Evolutionary conservation across 2,329 filamentous ascomycete species (phyloP), one percentile per base, ranked within the genome.

Genomic region (Lasiodiplodia theobromae): DNA sequence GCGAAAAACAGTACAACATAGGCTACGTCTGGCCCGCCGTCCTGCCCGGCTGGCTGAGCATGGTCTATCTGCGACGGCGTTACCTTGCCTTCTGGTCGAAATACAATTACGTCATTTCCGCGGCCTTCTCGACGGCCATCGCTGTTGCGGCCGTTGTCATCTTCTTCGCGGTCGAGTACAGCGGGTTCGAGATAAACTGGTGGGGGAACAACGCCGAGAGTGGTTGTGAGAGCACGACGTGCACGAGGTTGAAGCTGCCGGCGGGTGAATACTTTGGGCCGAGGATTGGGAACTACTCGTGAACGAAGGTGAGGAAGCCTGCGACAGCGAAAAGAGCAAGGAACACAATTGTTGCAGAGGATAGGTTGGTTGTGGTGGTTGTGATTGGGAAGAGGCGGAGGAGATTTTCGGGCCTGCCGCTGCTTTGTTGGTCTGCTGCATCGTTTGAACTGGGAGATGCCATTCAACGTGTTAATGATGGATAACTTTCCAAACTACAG

Each of bases 91-190:
- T 86, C 71, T 87, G 85, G 84, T 80, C 82, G 69, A 85, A 85
- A 77, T 93, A 92, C 81, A 93, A 93, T 81, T 93, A 93, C 77
- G 85, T 92, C 74, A 88, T 89, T 0, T 92, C 90, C 14, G 91
- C 91, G 0, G 91, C 88, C 1, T 81, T 93, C 47, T 91, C 93
- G 77, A 87, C 86, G 58, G 91, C 91, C 7, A 83, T 92, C 7
- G 87, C 89, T 14, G 77, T 92, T 25, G 86, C 85, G 47, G 90
- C 89, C 0, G 85, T 93, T 40, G 77, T 93, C 69, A 89, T 93
- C 68, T 92, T 93, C 82, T 87, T 92, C 72, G 85, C 88, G 0
- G 80, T 93, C 37, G 87, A 88, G 67, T 77, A 93, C 71, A 89
- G 89, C 1, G 81, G 83, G 44, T 49, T 60, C 28, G 74, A 76